A percentile compares a stretch with the other conserved stretches of the same genome.
phyloP scores from a whole-genome alignment of 345 rosid species.

The Acer saccharum region DNA sequence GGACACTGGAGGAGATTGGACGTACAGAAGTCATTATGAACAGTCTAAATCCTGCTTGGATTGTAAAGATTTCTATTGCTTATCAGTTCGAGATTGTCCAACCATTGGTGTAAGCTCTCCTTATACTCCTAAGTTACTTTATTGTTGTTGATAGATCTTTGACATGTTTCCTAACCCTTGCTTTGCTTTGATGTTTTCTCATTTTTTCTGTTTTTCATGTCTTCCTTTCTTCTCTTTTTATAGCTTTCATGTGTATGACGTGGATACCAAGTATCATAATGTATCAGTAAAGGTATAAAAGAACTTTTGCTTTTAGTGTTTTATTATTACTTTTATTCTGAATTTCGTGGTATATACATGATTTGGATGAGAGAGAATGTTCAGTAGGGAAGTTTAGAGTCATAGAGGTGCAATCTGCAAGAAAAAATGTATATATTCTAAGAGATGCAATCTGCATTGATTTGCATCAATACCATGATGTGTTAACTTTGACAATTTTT shows the following conservation, averaged over 20 bases:
- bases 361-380: background rate
- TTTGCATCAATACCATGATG: background rate
- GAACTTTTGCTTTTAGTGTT: conserved; percentile 9
- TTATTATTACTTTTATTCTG: conserved; percentile 8
- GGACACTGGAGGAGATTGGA: conserved; percentile 77
- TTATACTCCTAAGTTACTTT: background rate
- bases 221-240: conserved; percentile 18
- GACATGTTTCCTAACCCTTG: background rate
- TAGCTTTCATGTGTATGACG: conserved; percentile 74
- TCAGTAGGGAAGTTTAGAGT: background rate
- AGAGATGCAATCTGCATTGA: background rate
- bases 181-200: conserved; percentile 11
- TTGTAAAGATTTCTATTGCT: conserved; percentile 60
- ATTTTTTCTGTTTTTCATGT: background rate
- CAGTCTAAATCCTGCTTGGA: conserved; percentile 76
- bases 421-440: background rate
- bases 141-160: background rate
- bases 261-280: conserved; percentile 73
- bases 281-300: conserved; percentile 64
- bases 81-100: conserved; percentile 86
- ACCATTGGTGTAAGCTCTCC: conserved; percentile 57
- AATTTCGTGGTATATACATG: background rate
- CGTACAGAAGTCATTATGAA: conserved; percentile 84
- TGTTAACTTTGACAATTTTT: background rate
- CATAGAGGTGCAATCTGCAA: too few species aligned